Conservation (phyloP, 768 basidiomycete genomes). For the Termitomyces sp. region DNA sequence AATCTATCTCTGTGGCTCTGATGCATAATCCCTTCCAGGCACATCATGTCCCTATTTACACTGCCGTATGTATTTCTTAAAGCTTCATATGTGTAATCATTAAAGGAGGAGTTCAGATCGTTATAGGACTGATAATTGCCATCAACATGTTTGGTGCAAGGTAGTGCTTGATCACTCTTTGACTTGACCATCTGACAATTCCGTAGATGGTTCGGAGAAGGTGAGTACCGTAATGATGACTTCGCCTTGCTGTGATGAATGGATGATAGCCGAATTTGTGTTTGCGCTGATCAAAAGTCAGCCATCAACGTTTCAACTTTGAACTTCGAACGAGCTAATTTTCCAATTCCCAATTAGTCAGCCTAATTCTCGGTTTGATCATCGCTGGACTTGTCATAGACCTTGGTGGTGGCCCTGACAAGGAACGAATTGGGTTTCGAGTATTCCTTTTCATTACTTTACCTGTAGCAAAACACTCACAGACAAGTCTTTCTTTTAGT, state of each 20-base stretch:
- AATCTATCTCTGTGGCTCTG: neutral
- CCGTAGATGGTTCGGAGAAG: slow-evolving; percentile 59
- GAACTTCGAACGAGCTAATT: too few species aligned
- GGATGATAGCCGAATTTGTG: slow-evolving; percentile 50
- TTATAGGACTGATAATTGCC: slow-evolving; percentile 50
- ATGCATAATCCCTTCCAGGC: slow-evolving; percentile 24
- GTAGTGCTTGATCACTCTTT: slow-evolving; percentile 19
- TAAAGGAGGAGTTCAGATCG: slow-evolving; percentile 20
- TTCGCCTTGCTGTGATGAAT: neutral
- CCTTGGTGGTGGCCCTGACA: slow-evolving; percentile 70
- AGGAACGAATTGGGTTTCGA: slow-evolving; percentile 64
- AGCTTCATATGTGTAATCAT: neutral
- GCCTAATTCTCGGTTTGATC: slow-evolving; percentile 58
- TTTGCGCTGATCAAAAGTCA: slow-evolving; percentile 64
- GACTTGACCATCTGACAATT: neutral
- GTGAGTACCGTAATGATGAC: slow-evolving; percentile 21
- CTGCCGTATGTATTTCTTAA: slow-evolving; percentile 27
- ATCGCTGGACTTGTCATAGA: slow-evolving; percentile 65
- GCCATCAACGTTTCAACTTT: too few species aligned
- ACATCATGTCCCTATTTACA: slow-evolving; percentile 51
- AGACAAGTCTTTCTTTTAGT: slow-evolving; percentile 26
- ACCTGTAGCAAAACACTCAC: neutral
- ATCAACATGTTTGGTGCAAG: slow-evolving; percentile 73
- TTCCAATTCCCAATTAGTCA: slow-evolving; percentile 29
- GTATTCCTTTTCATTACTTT: slow-evolving; percentile 29